A percentile compares a stretch with the other conserved stretches of the same genome.
Conservation (phyloP, 805 yeast species). For the Barnettozyma sucrosica region DNA sequence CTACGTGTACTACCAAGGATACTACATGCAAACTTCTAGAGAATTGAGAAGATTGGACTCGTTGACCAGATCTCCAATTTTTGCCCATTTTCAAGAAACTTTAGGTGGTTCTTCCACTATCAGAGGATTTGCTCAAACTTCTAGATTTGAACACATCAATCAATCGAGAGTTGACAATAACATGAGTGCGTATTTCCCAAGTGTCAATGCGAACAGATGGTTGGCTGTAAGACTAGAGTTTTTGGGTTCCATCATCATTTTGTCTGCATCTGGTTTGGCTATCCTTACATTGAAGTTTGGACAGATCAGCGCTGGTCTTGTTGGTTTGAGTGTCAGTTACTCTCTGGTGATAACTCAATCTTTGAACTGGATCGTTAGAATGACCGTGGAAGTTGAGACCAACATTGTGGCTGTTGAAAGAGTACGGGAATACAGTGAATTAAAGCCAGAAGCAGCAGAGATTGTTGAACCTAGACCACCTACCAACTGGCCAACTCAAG, state of each 20-base stretch:
- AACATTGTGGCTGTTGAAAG: slow-evolving; percentile 96
- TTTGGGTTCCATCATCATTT: slow-evolving; percentile 82
- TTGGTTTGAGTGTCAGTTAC: slow-evolving; percentile 90
- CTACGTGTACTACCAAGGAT: slow-evolving; percentile 69
- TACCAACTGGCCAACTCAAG: slow-evolving; percentile 49
- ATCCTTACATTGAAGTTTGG: slow-evolving; percentile 58
- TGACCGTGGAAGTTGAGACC: slow-evolving; percentile 98
- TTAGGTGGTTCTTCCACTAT: slow-evolving; percentile 70
- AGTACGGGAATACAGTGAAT: slow-evolving; percentile 73
- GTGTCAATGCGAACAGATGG: slow-evolving; percentile 95
- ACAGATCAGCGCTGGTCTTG: slow-evolving; percentile 76
- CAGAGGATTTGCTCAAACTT: slow-evolving; percentile 64
- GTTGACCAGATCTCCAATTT: slow-evolving; percentile 72
- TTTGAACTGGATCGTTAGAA: slow-evolving; percentile 94
- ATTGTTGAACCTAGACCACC: slow-evolving; percentile 43
- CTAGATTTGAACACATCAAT: slow-evolving; percentile 59
- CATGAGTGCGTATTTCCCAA: slow-evolving; percentile 88
- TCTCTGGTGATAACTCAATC: slow-evolving; percentile 91
- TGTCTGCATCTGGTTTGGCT: slow-evolving; percentile 79
- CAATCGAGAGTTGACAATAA: slow-evolving; percentile 74
- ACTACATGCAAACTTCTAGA: slow-evolving; percentile 70
- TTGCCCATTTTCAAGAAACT: slow-evolving; percentile 81
- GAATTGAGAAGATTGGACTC: slow-evolving; percentile 81
- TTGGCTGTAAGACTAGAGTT: slow-evolving; percentile 90
- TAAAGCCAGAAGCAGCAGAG: slow-evolving; percentile 42